Evolutionary conservation across 495 filamentous ascomycete species (phyloP), one percentile per base, ranked within the genome.

Genomic region (Tuber brumale): DNA sequence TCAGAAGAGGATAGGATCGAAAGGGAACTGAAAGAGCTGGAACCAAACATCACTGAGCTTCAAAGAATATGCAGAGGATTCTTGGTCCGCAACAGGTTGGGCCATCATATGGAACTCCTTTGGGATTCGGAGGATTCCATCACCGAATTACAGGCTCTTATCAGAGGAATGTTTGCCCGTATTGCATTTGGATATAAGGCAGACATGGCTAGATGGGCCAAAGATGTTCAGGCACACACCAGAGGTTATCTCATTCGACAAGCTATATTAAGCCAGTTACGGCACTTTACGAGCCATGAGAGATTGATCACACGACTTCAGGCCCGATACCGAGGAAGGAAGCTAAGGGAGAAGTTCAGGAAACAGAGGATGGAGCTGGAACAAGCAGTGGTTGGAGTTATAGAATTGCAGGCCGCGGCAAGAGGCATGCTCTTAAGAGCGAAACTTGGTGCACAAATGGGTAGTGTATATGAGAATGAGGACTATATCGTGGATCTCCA

Each of bases 41-140:
- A 94, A 81, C 82, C 81, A 1, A 85, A 87, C 1, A 90, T 97
- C 57, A 70, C 88, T 16, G 94, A 97, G 74, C 87, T 99, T 37
- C 96, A 99, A 82, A 88, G 92, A 35, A 93, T 97, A 81, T 89
- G 93, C n/a, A 88, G 92, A 76, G 96, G 95, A 23, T 93, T 94
- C 14, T 83, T 95, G 74, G 77, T 93, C 37, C 89, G 96, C 71
- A 85, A 97, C 84, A 88, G 88, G 74, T 89, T 97, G 19, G 95
- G 94, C 23, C 85, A 92, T 16, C 87, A 87, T 70, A 97, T 98
- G 95, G 92, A 95, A 80, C 83, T 88, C 43, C 86, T 98, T n/a
- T 98, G 96, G 95, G 91, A 96, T 79, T 88, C 88, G 18, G 96
- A 99, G 84, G 88, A 90, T 19, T 85, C 88, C 82, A 85, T 98